Base-by-base conservation (phyloP, 108 stramenopile genomes). In the Chaetoceros tenuissimus region DNA sequence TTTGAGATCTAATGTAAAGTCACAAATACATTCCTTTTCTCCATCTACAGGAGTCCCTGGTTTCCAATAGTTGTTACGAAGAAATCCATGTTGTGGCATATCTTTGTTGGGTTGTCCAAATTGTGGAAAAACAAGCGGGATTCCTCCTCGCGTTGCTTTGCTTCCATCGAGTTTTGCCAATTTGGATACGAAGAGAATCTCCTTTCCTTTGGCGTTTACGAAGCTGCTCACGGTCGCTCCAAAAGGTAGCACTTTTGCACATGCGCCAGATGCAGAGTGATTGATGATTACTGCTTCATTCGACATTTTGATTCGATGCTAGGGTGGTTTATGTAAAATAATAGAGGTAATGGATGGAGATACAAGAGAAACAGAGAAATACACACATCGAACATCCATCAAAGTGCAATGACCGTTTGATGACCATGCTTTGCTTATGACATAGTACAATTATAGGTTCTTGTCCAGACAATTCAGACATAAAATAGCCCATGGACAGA, bases 21-120 rank as follows among this genome's bases (percentile, higher is more conserved):
- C 51, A 10, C 77, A 72, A 8, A 82, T 78, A 2, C 81, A 83
- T 5, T n/a, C 24, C 19, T 70, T 69, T 7, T 66, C 74, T 1
- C 55, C 30, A 43, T 75, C 78, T 29, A 72, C 55, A 8, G 46
- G 22, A 28, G 56, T 51, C 31, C 68, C 74, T 13, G 44, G 31
- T 1, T 69, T 58, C 89, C 89, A 91, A 24, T 55, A 59, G 40
- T 91, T 91, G 46, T 53, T 64, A 3, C 89, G 74, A 40, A 83
- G 58, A 55, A 87, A 91, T 16, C 89, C 89, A 69, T 91, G 89
- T 45, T 91, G 89, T 0, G 89, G 89, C 73, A 83, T 81, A 23
- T 64, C 62, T 21, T 71, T 66, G 54, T 82, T 78, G 0, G 82
- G 78, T 48, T 80, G 85, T 21, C 89, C 89, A 72, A 91, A 91